Evolutionary conservation across 768 basidiomycete species (phyloP), one percentile per base, ranked within the genome.

Genomic region (Termitomyces heimii): DNA sequence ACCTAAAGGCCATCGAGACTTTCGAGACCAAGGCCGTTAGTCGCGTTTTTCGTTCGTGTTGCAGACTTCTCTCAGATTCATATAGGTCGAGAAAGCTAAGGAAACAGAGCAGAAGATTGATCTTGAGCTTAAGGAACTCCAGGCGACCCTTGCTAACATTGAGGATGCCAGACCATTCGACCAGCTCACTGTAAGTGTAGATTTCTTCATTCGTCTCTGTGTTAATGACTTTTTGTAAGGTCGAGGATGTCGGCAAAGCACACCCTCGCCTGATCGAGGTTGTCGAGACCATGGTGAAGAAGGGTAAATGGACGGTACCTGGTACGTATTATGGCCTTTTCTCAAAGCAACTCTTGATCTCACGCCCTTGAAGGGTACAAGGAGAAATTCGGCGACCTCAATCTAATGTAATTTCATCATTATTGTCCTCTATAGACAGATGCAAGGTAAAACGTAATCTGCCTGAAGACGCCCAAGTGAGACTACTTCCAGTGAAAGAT

Each of bases 241-340:
- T 86, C 60, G 86, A 89, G 67, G 96, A 99, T 60, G 91, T 98
- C 64, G 86, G 87, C 63, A 81, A 86, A 60, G 96, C 96, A 26
- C 89, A 97, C 74, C 97, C 97, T 18, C 92, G 92, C 72, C 86
- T 98, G 71, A 76, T 80, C 39, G 86, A 97, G 74, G 85, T 89
- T 43, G 92, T 97, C 58, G 93, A 98, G 77, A 89, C 81, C 63
- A 96, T 97, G 94, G 73, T 98, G 62, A 86, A 89, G 83, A 94
- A 98, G 78, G 95, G 95, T 74, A 97, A 98, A 79, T 97, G 93
- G 89, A 93, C 89, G 67, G 95, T 98, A 57, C 96, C 96, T 67
- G 95, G 94, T 88, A 69, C 54, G 79, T 67, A 32, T 16, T 8
- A 5, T 31, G 35, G 47, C 34, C 48, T 42, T 47, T 9, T 40